Conservation (phyloP, 225 moss, liverwort and hornwort species). For the Bryoerythrophyllum caledonicum region DNA sequence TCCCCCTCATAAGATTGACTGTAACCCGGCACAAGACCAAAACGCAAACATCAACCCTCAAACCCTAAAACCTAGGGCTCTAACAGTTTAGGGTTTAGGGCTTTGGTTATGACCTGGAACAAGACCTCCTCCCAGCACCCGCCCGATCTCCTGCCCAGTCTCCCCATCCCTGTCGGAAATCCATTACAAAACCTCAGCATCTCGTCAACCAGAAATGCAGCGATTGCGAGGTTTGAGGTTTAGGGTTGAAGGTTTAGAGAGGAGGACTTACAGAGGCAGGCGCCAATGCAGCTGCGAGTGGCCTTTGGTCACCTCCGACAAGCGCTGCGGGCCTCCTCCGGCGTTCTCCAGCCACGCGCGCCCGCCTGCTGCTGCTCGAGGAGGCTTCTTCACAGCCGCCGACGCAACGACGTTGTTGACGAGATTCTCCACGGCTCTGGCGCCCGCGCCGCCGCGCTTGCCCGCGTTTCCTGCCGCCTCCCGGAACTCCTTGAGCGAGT, state of each 20-base stretch:
- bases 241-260: too few species aligned
- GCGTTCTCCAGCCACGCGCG: conserved; percentile 73
- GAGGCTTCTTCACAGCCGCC: conserved; percentile 25
- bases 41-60: too few species aligned
- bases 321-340: conserved; percentile 70
- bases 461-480: conserved; percentile 59
- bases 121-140: conserved; percentile 96
- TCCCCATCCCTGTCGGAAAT: conserved; percentile 58
- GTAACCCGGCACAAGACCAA: too few species aligned
- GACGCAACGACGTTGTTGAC: conserved; percentile 34
- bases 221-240: too few species aligned
- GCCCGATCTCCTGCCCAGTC: conserved; percentile 82
- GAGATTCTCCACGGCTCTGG: conserved; percentile 86
- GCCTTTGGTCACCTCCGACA: conserved; percentile 73
- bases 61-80: too few species aligned
- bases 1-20: too few species aligned
- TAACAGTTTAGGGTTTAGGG: too few species aligned
- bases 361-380: conserved; percentile 33
- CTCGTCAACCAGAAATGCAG: too few species aligned
- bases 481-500: conserved; percentile 84
- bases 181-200: conserved; percentile 6
- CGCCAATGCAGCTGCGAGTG: conserved; percentile 85
- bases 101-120: conserved; percentile 73
- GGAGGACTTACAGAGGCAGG: conserved; percentile 21
- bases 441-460: conserved; percentile 92